phyloP scores from a whole-genome alignment of 495 filamentous ascomycete genomes.

The Aspergillus ostianus region DNA sequence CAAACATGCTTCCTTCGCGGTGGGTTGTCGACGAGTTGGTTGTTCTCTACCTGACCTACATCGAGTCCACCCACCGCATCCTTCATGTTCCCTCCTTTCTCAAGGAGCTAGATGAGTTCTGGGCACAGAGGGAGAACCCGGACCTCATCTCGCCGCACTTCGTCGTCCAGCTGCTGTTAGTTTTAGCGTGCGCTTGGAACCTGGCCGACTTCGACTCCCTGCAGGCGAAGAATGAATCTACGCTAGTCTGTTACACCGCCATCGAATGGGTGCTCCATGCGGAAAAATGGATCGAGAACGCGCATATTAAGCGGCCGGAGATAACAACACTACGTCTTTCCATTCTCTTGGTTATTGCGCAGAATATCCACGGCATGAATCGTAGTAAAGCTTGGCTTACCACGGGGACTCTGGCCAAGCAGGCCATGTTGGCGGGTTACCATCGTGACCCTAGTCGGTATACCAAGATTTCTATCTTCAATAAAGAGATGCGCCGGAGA shows the following conservation, averaged over 20 bases:
- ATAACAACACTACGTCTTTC: constrained; percentile 56
- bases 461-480: constrained; percentile 51
- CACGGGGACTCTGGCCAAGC: constrained; percentile 55
- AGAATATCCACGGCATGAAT: constrained; percentile 52
- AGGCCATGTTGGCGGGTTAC: constrained; percentile 55
- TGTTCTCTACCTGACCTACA: constrained; percentile 50
- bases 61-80: constrained; percentile 57
- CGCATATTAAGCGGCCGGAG: constrained; percentile 54
- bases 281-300: constrained; percentile 58
- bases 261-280: constrained; percentile 63
- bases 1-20: constrained; percentile 38
- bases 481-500: constrained; percentile 64
- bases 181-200: constrained; percentile 61
- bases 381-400: constrained; percentile 60
- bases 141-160: constrained; percentile 41
- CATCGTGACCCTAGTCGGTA: constrained; percentile 55
- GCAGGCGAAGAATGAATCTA: constrained; percentile 49
- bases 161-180: constrained; percentile 58
- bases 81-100: constrained; percentile 59
- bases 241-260: constrained; percentile 48
- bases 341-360: constrained; percentile 59
- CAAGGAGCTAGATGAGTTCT: constrained; percentile 52
- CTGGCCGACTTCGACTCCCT: constrained; percentile 32
- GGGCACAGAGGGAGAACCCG: constrained; percentile 34
- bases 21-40: constrained; percentile 51